A percentile compares a stretch with the other conserved stretches of the same genome.
These are phyloP conservation scores for Ceratobasidium sp. DNA, from an alignment of 1,284 basidiomycete genomes.

Conservation along the genomic window DNA sequence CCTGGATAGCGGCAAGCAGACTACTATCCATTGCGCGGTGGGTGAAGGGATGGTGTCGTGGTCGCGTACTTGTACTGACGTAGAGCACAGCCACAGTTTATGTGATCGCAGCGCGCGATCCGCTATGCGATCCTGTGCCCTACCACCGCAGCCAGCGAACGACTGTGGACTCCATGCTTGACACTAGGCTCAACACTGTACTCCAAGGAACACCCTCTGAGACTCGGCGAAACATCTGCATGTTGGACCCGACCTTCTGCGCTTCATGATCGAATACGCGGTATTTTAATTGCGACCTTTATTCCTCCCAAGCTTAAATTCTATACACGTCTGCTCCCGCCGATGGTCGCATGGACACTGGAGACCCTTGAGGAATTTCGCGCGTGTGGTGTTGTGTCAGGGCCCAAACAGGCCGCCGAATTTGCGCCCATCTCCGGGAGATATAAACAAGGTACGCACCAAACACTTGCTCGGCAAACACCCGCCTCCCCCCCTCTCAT, in stretches of 20 bases:
- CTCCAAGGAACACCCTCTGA: no score
- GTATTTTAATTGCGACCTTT: neutral
- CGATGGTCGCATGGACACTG: neutral
- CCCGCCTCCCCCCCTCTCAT: neutral
- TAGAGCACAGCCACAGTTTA: slow-evolving; percentile 28
- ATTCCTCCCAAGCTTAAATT: neutral
- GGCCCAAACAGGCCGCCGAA: slow-evolving; percentile 7
- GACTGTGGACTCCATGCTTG: neutral
- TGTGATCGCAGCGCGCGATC: slow-evolving; percentile 23
- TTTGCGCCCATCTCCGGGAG: neutral
- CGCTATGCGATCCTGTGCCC: slow-evolving; percentile 21
- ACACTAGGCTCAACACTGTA: no score
- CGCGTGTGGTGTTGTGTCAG: neutral
- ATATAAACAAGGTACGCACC: neutral
- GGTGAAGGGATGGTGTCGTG: slow-evolving; percentile 63
- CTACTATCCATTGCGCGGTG: slow-evolving; percentile 39
- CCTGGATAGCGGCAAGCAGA: slow-evolving; percentile 76
- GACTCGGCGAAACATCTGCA: no score
- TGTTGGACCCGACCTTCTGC: neutral
- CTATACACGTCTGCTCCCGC: neutral
- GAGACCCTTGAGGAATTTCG: neutral
- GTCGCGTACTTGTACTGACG: neutral
- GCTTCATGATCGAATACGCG: no score
- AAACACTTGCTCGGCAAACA: neutral
- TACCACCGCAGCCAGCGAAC: neutral